phyloP scores from a whole-genome alignment of 306 rosid genomes.

The Malus fusca region DNA sequence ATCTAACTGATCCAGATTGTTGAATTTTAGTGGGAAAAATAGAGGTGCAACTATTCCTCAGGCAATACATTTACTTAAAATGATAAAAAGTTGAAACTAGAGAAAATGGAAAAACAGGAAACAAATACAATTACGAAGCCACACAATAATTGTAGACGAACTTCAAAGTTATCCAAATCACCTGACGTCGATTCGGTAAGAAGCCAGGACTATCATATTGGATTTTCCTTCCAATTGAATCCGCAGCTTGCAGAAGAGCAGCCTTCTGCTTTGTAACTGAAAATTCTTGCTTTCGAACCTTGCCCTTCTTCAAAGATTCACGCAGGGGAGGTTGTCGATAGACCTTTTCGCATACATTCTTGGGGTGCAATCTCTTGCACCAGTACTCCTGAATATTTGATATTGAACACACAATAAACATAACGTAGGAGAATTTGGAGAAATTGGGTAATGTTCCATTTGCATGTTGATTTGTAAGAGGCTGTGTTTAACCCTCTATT shows the following conservation, averaged over 20 bases:
- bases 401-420: slow-evolving; percentile 4
- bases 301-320: slow-evolving; percentile 73
- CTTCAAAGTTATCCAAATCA: slow-evolving; percentile 23
- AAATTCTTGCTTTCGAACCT: slow-evolving; percentile 68
- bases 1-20: background rate
- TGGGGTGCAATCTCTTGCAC: slow-evolving; percentile 94
- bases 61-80: background rate
- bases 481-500: background rate
- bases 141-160: background rate
- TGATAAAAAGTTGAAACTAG: background rate
- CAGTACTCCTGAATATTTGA: slow-evolving; percentile 70
- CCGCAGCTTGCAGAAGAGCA: slow-evolving; percentile 74
- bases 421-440: background rate
- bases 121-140: background rate
- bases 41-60: background rate
- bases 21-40: background rate
- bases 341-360: slow-evolving; percentile 92
- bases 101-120: background rate
- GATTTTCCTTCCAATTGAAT: slow-evolving; percentile 77
- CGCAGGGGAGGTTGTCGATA: slow-evolving; percentile 89
- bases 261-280: slow-evolving; percentile 65
- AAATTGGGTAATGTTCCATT: background rate
- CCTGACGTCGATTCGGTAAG: slow-evolving; percentile 88
- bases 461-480: background rate
- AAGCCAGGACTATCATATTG: slow-evolving; percentile 94